These are phyloP conservation scores for Mycena olivaceomarginata DNA, from an alignment of 768 basidiomycete genomes.

Conservation along the genomic window DNA sequence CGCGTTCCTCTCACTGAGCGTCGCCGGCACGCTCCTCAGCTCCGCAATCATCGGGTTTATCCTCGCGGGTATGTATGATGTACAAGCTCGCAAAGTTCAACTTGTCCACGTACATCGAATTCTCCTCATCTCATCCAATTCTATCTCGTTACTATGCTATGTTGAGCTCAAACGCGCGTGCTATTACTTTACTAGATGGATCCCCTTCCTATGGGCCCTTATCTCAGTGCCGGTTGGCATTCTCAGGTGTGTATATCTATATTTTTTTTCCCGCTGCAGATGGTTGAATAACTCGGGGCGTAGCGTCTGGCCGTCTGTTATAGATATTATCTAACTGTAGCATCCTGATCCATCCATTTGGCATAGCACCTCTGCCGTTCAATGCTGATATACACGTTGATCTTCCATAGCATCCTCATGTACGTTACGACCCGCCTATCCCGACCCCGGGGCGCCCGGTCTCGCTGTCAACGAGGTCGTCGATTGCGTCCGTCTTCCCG, in stretches of 20 bases:
- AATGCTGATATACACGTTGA: background rate
- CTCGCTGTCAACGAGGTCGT: slow-evolving; percentile 56
- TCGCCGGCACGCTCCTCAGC: slow-evolving; percentile 67
- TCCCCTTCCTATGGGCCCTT: slow-evolving; percentile 48
- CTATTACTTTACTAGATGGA: slow-evolving; percentile 40
- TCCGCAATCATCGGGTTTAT: slow-evolving; percentile 68
- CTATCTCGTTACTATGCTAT: too few species aligned
- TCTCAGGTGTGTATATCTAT: slow-evolving; percentile 32
- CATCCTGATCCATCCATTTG: background rate
- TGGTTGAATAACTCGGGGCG: background rate
- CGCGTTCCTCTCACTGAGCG: slow-evolving; percentile 61
- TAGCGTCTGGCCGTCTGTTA: slow-evolving; percentile 43
- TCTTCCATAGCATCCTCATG: slow-evolving; percentile 51
- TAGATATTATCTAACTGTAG: slow-evolving; percentile 42
- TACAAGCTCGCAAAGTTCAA: slow-evolving; percentile 63
- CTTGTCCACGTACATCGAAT: slow-evolving; percentile 68
- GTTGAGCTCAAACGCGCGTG: background rate
- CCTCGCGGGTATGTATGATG: slow-evolving; percentile 62
- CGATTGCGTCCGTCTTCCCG: slow-evolving; percentile 49
- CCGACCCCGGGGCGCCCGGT: slow-evolving; percentile 52
- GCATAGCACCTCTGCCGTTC: background rate
- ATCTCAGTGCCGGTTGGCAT: slow-evolving; percentile 44
- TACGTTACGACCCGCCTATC: slow-evolving; percentile 55
- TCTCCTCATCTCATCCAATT: too few species aligned
- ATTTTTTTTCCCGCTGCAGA: background rate